phyloP scores from a whole-genome alignment of 805 yeast species.

The Tetrapisispora namnaoensis region DNA sequence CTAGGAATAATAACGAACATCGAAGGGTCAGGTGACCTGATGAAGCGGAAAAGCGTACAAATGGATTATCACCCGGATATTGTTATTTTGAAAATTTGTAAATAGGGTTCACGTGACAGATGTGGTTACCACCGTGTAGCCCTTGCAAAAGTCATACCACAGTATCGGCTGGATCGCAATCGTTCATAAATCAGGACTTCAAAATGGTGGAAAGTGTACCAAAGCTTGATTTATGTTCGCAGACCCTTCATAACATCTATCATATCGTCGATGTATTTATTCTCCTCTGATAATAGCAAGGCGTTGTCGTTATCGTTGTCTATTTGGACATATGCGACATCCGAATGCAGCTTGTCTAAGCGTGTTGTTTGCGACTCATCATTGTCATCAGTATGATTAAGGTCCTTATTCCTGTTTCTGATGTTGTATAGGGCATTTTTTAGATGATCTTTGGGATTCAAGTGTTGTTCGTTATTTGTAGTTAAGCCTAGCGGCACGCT shows the following conservation, averaged over 20 bases:
- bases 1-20: too few relatives aligned
- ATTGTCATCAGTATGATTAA: not conserved
- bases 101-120: too few relatives aligned
- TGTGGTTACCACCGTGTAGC: too few relatives aligned
- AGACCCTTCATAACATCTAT: slow-evolving; percentile 11
- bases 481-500: not conserved
- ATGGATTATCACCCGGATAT: too few relatives aligned
- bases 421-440: not conserved
- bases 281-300: slow-evolving; percentile 7
- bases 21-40: too few relatives aligned
- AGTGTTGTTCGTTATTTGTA: not conserved
- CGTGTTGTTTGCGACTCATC: not conserved
- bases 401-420: not conserved
- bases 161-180: too few relatives aligned
- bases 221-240: not conserved
- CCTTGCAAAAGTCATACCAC: too few relatives aligned
- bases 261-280: slow-evolving; percentile 13
- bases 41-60: too few relatives aligned
- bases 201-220: not conserved
- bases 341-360: not conserved
- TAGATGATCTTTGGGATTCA: not conserved
- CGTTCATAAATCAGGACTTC: too few relatives aligned
- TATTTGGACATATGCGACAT: not conserved
- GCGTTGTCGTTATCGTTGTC: not conserved
- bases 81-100: too few relatives aligned